Evolutionary conservation across 352 stramenopile species (phyloP), one percentile per base, ranked within the genome.

Genomic region (Globisporangium polare): DNA sequence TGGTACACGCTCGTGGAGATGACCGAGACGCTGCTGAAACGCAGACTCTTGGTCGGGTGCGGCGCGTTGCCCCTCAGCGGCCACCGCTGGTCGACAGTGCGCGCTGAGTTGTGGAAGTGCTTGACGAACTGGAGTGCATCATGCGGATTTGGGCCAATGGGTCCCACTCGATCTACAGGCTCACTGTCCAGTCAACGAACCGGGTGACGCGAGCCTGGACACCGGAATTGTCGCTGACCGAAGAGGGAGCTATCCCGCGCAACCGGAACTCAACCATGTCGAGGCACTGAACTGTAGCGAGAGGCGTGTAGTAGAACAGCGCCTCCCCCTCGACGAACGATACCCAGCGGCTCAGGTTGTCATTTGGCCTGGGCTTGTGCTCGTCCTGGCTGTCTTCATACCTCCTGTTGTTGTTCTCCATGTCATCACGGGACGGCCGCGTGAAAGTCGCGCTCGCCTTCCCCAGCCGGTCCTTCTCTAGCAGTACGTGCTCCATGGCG

Each of bases 151-250:
- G 37, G 2, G 41, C 2, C 6, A 13, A n/a, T 12, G 31, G 7
- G 26, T 29, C 53, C 53, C 39, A 60, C 42, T 60, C 53, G 41
- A 33, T 26, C 20, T 50, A 24, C 6, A 60, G 37, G 4, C 20
- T 46, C 37, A 27, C 53, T n/a, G 37, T 51, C 53, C 39, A 60
- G 17, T 51, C 24, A 26, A 60, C 51, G 33, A 60, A 24, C 53
- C 22, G 35, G 1, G 22, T 37, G 7, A 51, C 39, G 6, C n/a
- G 53, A 6, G 13, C 29, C n/a, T 26, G 10, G 29, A 33, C 29
- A n/a, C n/a, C n/a, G 29, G 29, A 8, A 8, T 10, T 18, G 10
- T 42, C 5, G 10, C 15, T 42, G 37, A 42, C 8, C 37, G 5
- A 18, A 18, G 6, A 22, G 6, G 26, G 47, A 13, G 17, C 42